Percentiles rank a stretch among this genome's conserved stretches.
phyloP scores from a whole-genome alignment of 495 filamentous ascomycete genomes.

The Bryoglossum gracile region DNA sequence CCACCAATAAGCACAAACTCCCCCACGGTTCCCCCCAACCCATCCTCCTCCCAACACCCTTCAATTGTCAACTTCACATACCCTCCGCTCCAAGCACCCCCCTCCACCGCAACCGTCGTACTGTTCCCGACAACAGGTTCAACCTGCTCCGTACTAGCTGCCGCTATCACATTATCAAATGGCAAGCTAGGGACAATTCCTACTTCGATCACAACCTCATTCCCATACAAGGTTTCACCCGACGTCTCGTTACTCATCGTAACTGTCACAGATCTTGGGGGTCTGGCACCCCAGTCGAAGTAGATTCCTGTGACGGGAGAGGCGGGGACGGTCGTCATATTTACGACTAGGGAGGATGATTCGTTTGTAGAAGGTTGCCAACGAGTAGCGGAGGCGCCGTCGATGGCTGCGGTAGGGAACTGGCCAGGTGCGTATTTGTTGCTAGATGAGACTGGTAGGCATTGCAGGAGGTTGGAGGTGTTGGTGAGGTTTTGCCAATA shows the following conservation, averaged over 20 bases:
- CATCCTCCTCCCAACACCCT: constrained; percentile 42
- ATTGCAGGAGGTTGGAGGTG: constrained; percentile 59
- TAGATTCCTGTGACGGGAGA: constrained; percentile 43
- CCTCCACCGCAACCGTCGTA: constrained; percentile 14
- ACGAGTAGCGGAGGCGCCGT: constrained; percentile 60
- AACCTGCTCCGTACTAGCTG: constrained; percentile 5
- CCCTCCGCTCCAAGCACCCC: constrained; percentile 25
- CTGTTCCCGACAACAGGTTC: constrained; percentile 18
- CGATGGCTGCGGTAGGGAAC: constrained; percentile 63
- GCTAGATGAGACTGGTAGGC: constrained; percentile 44
- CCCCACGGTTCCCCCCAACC: constrained; percentile 59
- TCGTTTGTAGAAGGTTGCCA: constrained; percentile 58
- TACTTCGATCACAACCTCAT: constrained; percentile 21
- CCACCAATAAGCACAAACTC: constrained; percentile 48
- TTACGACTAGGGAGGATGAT: constrained; percentile 42
- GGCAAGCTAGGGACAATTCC: constrained; percentile 29
- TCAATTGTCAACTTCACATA: constrained; percentile 35
- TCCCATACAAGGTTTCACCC: constrained; percentile 18
- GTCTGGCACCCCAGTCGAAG: constrained; percentile 62
- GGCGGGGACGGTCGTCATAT: constrained; percentile 29
- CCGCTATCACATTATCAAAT: constrained; percentile 10
- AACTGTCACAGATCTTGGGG: constrained; percentile 50
- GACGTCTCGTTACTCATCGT: constrained; percentile 42
- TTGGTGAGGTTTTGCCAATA: constrained; percentile 39
- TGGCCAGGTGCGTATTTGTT: constrained; percentile 55